These are phyloP conservation scores for Nemania sp. DNA, from an alignment of 2,329 filamentous ascomycete genomes.

Conservation along the genomic window DNA sequence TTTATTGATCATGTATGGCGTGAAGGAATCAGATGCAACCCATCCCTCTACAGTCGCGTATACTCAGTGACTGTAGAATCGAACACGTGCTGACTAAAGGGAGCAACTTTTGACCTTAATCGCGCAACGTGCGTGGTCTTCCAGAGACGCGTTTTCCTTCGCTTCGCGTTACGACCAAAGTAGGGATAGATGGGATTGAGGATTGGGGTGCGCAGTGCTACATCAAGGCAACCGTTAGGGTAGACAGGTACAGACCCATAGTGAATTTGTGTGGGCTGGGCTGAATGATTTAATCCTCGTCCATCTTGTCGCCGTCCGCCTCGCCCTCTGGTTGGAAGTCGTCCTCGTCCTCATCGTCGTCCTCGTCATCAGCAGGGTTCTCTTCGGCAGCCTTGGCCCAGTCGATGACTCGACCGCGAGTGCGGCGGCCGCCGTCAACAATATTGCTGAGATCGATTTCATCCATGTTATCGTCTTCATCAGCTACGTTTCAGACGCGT, in stretches of 20 bases:
- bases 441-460: constrained; percentile 93
- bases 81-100: constrained; percentile 11
- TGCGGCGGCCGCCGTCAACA: constrained; percentile 75
- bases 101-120: constrained; percentile 3
- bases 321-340: constrained; percentile 63
- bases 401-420: constrained; percentile 89
- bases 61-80: constrained; percentile 15
- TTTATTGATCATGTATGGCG: background rate
- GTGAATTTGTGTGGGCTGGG: background rate
- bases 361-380: constrained; percentile 72
- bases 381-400: constrained; percentile 88
- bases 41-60: constrained; percentile 3
- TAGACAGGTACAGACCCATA: background rate
- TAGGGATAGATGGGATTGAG: too few relatives aligned
- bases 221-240: background rate
- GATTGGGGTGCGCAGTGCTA: too few relatives aligned
- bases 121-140: constrained; percentile 9
- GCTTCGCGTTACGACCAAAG: background rate
- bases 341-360: constrained; percentile 73
- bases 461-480: constrained; percentile 80
- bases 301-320: constrained; percentile 73
- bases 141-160: constrained; percentile 2
- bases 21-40: background rate
- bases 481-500: constrained; percentile 49
- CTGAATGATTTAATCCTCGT: constrained; percentile 48